A percentile compares a stretch with the other conserved stretches of the same genome.
These are phyloP conservation scores for Croton setiger DNA, from an alignment of 441 rosid genomes.

Conservation along the genomic window DNA sequence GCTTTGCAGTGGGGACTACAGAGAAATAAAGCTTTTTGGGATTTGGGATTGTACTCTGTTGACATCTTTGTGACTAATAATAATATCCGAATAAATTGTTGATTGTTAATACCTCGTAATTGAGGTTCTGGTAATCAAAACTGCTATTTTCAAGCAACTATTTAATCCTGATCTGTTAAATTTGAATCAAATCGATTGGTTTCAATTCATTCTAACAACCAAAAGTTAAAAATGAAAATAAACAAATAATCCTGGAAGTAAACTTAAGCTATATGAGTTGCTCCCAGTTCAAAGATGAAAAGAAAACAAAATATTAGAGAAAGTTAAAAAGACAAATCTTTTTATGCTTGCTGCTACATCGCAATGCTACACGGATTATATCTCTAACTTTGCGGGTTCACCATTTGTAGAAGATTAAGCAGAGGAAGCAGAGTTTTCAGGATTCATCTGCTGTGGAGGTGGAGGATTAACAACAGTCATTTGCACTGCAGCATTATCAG, in stretches of 20 bases:
- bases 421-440: constrained; percentile 27
- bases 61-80: neutral
- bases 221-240: neutral
- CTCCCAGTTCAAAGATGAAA: neutral
- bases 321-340: neutral
- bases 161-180: too few relatives aligned
- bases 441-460: constrained; percentile 69
- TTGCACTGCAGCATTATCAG: constrained; percentile 37
- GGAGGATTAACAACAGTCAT: constrained; percentile 66
- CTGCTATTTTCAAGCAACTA: neutral
- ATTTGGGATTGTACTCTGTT: neutral
- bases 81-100: neutral
- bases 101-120: neutral
- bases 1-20: too few relatives aligned
- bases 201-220: too few relatives aligned
- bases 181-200: too few relatives aligned
- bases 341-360: neutral
- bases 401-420: constrained; percentile 36
- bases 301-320: neutral
- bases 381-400: constrained; percentile 37
- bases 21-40: neutral
- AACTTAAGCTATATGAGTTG: neutral
- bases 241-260: neutral
- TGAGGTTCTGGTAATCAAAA: neutral
- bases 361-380: constrained; percentile 46